Conservation (phyloP, 2,329 filamentous ascomycete species). For the Arthrinium phaeospermum region DNA sequence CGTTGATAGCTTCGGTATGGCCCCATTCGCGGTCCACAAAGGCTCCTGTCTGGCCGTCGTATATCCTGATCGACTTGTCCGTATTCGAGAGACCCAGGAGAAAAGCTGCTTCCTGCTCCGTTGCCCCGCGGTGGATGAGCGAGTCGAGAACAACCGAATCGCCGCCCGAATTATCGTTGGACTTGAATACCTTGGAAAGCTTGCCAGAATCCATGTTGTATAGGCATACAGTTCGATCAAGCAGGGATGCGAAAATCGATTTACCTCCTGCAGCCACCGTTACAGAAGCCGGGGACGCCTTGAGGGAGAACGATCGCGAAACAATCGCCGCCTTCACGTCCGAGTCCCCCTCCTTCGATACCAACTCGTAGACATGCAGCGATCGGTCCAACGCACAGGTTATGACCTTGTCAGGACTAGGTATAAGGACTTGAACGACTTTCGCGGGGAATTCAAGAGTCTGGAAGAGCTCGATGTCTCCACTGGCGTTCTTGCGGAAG, state of each 20-base stretch:
- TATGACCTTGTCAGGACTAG: slow-evolving; percentile 76
- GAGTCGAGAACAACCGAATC: slow-evolving; percentile 87
- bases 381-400: slow-evolving; percentile 91
- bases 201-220: slow-evolving; percentile 72
- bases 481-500: slow-evolving; percentile 67
- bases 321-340: slow-evolving; percentile 78
- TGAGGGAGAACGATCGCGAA: slow-evolving; percentile 78
- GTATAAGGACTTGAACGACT: slow-evolving; percentile 76
- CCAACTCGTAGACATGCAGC: slow-evolving; percentile 79
- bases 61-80: slow-evolving; percentile 93
- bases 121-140: slow-evolving; percentile 67
- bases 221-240: slow-evolving; percentile 65
- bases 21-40: slow-evolving; percentile 92
- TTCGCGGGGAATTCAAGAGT: slow-evolving; percentile 92
- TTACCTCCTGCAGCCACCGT: slow-evolving; percentile 67
- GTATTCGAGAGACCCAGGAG: slow-evolving; percentile 90
- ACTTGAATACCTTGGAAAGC: slow-evolving; percentile 76
- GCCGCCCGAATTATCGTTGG: slow-evolving; percentile 76
- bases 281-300: slow-evolving; percentile 88
- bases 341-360: slow-evolving; percentile 69
- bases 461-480: slow-evolving; percentile 78
- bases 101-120: slow-evolving; percentile 63
- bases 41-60: slow-evolving; percentile 76
- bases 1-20: slow-evolving; percentile 92
- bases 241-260: slow-evolving; percentile 62